phyloP scores from a whole-genome alignment of 1,284 basidiomycete species.

The Ceraceosorus guamensis region DNA sequence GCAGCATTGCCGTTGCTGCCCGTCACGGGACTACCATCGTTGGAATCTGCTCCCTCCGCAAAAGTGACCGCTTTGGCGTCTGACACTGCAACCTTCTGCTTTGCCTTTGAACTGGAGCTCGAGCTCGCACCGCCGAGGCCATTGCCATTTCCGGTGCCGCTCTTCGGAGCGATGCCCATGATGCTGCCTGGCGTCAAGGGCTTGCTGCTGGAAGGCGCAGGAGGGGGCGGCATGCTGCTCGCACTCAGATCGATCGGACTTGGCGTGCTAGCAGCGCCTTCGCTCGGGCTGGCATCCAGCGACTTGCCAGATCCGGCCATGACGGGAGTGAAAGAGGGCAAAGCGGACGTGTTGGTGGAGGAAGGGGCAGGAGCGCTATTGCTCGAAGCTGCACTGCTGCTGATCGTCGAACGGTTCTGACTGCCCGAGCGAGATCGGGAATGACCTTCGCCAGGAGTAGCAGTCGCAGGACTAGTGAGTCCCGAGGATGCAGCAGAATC shows the following conservation, averaged over 20 bases:
- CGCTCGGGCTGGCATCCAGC: slow-evolving; percentile 32
- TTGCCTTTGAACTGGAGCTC: slow-evolving; percentile 2
- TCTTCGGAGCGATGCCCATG: slow-evolving; percentile 31
- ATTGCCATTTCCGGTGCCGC: neutral
- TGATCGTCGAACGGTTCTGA: slow-evolving; percentile 17
- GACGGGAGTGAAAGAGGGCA: slow-evolving; percentile 6
- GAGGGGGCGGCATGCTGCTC: slow-evolving; percentile 26
- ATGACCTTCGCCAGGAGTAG: too few relatives aligned
- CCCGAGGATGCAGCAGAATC: neutral
- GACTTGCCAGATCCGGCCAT: slow-evolving; percentile 10
- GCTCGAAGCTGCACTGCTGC: slow-evolving; percentile 7
- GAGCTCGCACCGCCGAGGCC: too few relatives aligned
- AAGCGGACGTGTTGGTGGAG: slow-evolving; percentile 11
- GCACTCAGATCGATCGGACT: slow-evolving; percentile 37
- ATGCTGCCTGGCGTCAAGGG: slow-evolving; percentile 41
- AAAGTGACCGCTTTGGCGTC: slow-evolving; percentile 7
- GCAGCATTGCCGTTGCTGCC: neutral
- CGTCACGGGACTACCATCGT: neutral
- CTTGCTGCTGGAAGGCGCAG: slow-evolving; percentile 16
- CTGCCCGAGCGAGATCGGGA: slow-evolving; percentile 5
- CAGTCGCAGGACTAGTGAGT: too few relatives aligned
- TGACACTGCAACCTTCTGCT: neutral
- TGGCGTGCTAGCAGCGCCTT: slow-evolving; percentile 34
- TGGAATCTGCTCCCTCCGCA: slow-evolving; percentile 1
- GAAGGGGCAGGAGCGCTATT: too few relatives aligned